A percentile compares a stretch with the other conserved stretches of the same genome.
Conservation (phyloP, 2,329 filamentous ascomycete genomes). For the Colletotrichum truncatum region DNA sequence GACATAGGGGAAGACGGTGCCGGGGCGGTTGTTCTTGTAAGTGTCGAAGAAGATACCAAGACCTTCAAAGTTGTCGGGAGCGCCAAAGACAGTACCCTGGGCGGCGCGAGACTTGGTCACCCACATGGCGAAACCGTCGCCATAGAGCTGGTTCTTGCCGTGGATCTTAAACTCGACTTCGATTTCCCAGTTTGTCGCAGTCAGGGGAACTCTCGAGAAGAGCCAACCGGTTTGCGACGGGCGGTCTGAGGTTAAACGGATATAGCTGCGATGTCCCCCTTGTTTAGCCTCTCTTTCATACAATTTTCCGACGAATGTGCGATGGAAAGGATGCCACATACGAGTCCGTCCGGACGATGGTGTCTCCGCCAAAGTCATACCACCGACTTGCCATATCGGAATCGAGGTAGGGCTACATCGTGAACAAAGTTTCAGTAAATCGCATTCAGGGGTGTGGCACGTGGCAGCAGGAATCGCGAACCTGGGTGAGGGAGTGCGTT, state of each 20-base stretch:
- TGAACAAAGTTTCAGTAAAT: constrained; percentile 29
- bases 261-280: constrained; percentile 68
- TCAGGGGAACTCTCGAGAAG: constrained; percentile 92
- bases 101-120: constrained; percentile 91
- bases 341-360: constrained; percentile 79
- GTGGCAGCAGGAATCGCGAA: constrained; percentile 42
- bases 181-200: constrained; percentile 98
- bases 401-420: constrained; percentile 87
- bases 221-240: constrained; percentile 93
- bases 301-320: not conserved
- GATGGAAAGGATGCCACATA: constrained; percentile 53
- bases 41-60: constrained; percentile 97
- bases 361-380: constrained; percentile 98
- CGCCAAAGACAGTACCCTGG: constrained; percentile 86
- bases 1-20: constrained; percentile 94
- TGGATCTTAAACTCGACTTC: constrained; percentile 95
- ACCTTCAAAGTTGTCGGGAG: constrained; percentile 88
- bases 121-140: constrained; percentile 98
- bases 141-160: constrained; percentile 88
- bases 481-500: constrained; percentile 84
- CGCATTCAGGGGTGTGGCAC: constrained; percentile 4
- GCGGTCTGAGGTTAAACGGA: constrained; percentile 90
- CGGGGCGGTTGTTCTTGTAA: constrained; percentile 99
- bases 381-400: constrained; percentile 98
- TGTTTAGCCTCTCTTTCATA: constrained; percentile 31